Evolutionary conservation across 345 rosid species (phyloP), one percentile per base, ranked within the genome.

Genomic region (Ceriops tagal): DNA sequence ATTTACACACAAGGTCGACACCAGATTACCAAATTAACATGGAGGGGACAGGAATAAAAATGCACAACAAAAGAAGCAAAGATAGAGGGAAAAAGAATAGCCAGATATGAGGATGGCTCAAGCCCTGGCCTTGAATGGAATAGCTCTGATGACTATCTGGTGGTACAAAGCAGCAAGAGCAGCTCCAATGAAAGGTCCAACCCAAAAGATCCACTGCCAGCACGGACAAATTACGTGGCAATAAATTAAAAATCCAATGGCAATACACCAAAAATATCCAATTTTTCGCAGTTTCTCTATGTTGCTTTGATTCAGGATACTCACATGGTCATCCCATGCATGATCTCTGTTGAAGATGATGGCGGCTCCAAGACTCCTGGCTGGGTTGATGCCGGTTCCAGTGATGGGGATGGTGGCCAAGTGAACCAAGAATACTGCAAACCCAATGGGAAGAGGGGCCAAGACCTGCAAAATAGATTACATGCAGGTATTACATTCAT

Each of bases 281-380:
- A 53, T 53, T 20, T 39, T 39, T 39, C 1, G 13, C 1, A 53
- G 26, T n/a, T 7, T 55, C 20, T 52, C 1, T 8, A 22, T 22
- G 1, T 21, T 22, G 49, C 49, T 43, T 13, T 43, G 49, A 43
- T 43, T 55, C 27, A n/a, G 20, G 43, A 18, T 3, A 51, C 66
- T 72, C 57, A 82, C 85, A 58, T 70, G 79, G 73, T 82, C 85
- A 65, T 78, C 85, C 82, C 85, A 82, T 3, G 85, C 82, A 21
- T 58, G 62, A 46, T 68, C 70, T 32, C 34, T 75, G 85, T 81
- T 81, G 85, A 43, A 81, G 76, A 81, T 67, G 73, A 81, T 75
- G 71, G 85, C 85, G 19, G 82, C 85, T 46, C 85, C 85, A 0
- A 82, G 85, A 73, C 85, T 82, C 82, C 85, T 73, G 6, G 85